Percentiles rank a stretch among this genome's conserved stretches.
phyloP scores from a whole-genome alignment of 2,329 filamentous ascomycete species.

The Paecilomyces formosus region DNA sequence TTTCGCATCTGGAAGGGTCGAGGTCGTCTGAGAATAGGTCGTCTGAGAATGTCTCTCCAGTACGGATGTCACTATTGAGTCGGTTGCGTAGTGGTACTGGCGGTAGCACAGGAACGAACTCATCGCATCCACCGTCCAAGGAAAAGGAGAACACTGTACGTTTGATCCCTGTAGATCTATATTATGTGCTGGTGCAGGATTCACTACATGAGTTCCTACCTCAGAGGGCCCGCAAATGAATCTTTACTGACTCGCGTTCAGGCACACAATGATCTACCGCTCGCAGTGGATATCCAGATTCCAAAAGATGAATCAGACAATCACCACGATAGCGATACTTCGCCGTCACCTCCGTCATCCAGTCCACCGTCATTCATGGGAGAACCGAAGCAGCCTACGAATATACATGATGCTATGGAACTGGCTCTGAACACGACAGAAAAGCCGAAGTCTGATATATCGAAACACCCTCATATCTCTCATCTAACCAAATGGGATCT shows the following conservation, averaged over 20 bases:
- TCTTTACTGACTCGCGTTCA: not conserved
- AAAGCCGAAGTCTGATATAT: not conserved
- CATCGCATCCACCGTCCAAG: not conserved
- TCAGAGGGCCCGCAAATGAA: not conserved
- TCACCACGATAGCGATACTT: not conserved
- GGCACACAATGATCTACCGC: not conserved
- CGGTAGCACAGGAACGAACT: not conserved
- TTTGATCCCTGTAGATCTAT: not conserved
- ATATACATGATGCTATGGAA: slow-evolving; percentile 19
- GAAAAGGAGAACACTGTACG: not conserved
- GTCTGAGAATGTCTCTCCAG: not conserved
- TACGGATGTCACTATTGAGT: not conserved
- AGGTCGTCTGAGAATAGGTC: not conserved
- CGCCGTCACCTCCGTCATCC: not conserved
- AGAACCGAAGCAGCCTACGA: slow-evolving; percentile 20
- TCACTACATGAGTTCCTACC: not conserved
- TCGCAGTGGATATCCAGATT: not conserved
- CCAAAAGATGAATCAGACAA: not conserved
- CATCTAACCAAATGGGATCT: slow-evolving; percentile 28
- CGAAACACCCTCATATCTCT: not conserved
- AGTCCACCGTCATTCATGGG: slow-evolving; percentile 3
- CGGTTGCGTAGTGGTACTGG: not conserved
- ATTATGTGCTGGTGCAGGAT: not conserved
- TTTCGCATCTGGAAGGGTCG: not conserved
- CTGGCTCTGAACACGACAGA: slow-evolving; percentile 8